Conservation (phyloP, 1,284 basidiomycete genomes). For the Dichomitus squalens region DNA sequence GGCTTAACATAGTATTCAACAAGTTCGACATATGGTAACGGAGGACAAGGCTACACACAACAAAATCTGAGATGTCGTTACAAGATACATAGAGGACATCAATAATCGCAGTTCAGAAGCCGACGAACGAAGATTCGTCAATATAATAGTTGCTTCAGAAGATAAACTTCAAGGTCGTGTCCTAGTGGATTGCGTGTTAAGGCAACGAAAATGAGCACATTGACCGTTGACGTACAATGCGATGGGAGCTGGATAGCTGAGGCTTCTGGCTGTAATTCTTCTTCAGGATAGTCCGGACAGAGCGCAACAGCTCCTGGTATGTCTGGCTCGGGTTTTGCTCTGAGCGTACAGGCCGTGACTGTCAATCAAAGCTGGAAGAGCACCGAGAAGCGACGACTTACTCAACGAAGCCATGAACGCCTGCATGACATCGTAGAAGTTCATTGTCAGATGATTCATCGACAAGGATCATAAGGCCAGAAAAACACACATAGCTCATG, state of each 20-base stretch:
- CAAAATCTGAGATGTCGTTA: no score
- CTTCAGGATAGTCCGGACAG: conserved; percentile 64
- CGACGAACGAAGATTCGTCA: no score
- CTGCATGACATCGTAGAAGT: conserved; percentile 36
- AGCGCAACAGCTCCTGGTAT: conserved; percentile 73
- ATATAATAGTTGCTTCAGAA: conserved; percentile 26
- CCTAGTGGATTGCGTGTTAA: conserved; percentile 24
- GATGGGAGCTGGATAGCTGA: conserved; percentile 75
- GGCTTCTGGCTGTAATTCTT: conserved; percentile 80
- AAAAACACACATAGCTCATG: conserved; percentile 67
- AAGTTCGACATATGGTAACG: no score
- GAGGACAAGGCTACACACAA: no score
- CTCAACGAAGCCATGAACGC: conserved; percentile 69
- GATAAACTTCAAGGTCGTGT: conserved; percentile 38
- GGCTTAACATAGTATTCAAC: no score
- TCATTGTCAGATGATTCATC: neutral
- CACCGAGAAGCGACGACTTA: conserved; percentile 29
- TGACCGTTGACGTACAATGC: conserved; percentile 51
- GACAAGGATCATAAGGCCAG: neutral
- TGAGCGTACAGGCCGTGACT: conserved; percentile 26
- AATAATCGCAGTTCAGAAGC: no score
- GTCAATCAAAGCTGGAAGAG: neutral
- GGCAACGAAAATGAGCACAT: neutral
- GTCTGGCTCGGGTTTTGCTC: conserved; percentile 66
- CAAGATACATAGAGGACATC: no score